A percentile compares a stretch with the other conserved stretches of the same genome.
phyloP scores from a whole-genome alignment of 257 asterid genomes.

The Osmanthus fragrans region DNA sequence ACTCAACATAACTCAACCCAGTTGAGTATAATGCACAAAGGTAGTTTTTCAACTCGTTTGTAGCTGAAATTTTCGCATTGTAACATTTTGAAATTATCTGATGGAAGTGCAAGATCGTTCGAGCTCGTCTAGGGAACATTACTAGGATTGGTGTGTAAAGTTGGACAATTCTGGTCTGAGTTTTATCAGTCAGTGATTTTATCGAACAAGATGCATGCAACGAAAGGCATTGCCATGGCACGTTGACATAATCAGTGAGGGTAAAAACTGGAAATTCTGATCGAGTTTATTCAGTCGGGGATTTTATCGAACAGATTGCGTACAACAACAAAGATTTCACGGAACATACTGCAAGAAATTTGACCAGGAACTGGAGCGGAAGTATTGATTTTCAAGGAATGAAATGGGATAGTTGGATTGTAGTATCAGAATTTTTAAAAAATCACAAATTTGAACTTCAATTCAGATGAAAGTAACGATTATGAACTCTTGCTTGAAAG shows the following conservation, averaged over 20 bases:
- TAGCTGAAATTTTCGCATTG: constrained; percentile 6
- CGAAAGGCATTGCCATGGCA: neutral
- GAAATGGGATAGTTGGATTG: neutral
- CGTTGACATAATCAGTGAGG: neutral
- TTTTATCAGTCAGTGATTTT: constrained; percentile 20
- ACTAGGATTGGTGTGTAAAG: neutral
- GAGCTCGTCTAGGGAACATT: constrained; percentile 28
- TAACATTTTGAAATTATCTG: neutral
- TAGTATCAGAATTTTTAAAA: too few species aligned
- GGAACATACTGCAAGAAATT: neutral
- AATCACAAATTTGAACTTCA: neutral
- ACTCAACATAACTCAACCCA: constrained; percentile 20
- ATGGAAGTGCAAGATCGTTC: neutral
- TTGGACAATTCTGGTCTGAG: constrained; percentile 4
- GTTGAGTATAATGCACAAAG: constrained; percentile 32
- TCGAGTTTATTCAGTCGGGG: neutral
- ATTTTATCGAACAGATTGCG: neutral
- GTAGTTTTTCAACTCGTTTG: neutral
- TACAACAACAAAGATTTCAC: neutral
- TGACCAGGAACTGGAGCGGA: neutral
- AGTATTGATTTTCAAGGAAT: too few species aligned
- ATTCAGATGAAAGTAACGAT: too few species aligned
- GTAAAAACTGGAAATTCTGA: neutral
- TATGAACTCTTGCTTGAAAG: too few species aligned
- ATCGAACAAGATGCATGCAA: constrained; percentile 28